Percentiles rank a stretch among this genome's conserved stretches.
phyloP scores from a whole-genome alignment of 768 basidiomycete genomes.

The Hydnomerulius pinastri region DNA sequence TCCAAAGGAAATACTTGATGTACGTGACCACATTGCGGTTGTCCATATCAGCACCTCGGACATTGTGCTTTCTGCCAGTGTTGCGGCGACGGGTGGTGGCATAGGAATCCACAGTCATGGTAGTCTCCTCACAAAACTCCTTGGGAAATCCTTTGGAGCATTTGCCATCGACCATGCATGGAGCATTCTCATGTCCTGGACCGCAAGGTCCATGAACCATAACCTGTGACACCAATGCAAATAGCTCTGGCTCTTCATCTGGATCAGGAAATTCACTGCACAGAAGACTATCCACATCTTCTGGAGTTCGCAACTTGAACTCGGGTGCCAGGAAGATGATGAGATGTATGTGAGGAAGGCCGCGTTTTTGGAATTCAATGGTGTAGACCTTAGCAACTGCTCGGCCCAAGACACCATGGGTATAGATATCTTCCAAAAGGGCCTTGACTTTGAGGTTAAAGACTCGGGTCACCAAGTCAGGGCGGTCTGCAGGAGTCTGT shows the following conservation, averaged over 20 bases:
- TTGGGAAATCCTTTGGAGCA: slow-evolving; percentile 52
- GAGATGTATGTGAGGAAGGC: slow-evolving; percentile 55
- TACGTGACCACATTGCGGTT: slow-evolving; percentile 42
- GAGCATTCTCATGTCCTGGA: no score
- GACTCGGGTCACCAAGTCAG: slow-evolving; percentile 48
- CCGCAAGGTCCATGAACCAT: slow-evolving; percentile 52
- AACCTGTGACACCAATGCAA: slow-evolving; percentile 34
- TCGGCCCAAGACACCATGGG: slow-evolving; percentile 48
- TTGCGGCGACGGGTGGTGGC: slow-evolving; percentile 24
- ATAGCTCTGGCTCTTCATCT: slow-evolving; percentile 38
- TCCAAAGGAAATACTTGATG: slow-evolving; percentile 34
- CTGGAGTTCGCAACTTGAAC: slow-evolving; percentile 36
- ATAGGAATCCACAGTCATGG: slow-evolving; percentile 42
- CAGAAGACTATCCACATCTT: slow-evolving; percentile 41
- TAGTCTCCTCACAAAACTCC: slow-evolving; percentile 34
- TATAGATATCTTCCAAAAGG: slow-evolving; percentile 36
- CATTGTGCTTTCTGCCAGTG: slow-evolving; percentile 41
- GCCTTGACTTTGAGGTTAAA: slow-evolving; percentile 45
- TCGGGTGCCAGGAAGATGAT: slow-evolving; percentile 40
- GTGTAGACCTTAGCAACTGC: slow-evolving; percentile 42
- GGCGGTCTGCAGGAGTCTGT: slow-evolving; percentile 42
- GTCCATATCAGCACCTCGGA: slow-evolving; percentile 42
- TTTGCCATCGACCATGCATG: slow-evolving; percentile 44
- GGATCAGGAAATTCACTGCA: slow-evolving; percentile 46
- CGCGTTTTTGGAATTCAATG: slow-evolving; percentile 59